These are phyloP conservation scores for Albugo candida DNA, from an alignment of 352 stramenopile species.

Conservation along the genomic window DNA sequence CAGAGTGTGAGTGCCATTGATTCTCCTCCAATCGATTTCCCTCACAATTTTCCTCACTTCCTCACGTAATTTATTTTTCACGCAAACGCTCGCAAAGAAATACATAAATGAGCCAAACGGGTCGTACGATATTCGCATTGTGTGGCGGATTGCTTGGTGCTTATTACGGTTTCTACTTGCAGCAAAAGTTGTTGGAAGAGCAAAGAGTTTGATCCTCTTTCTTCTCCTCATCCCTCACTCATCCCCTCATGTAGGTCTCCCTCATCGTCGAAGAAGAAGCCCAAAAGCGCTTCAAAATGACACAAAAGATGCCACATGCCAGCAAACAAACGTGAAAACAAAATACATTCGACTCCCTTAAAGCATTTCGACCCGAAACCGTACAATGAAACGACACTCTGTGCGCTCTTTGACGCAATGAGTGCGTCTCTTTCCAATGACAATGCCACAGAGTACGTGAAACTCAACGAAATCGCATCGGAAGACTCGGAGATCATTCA, in stretches of 20 bases:
- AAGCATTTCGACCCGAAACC: too few species aligned
- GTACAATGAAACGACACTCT: too few species aligned
- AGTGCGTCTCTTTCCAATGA: too few species aligned
- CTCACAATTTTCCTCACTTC: too few species aligned
- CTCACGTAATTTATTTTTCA: too few species aligned
- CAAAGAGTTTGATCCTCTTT: slow-evolving; percentile 18
- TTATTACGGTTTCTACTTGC: slow-evolving; percentile 66
- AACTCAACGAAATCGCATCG: too few species aligned
- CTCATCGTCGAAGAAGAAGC: slow-evolving; percentile 40
- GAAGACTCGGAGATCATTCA: too few species aligned
- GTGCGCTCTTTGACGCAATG: too few species aligned
- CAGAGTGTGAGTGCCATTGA: too few species aligned
- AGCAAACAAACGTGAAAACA: not conserved
- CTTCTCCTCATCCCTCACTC: not conserved
- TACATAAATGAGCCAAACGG: slow-evolving; percentile 21
- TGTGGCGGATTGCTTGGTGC: slow-evolving; percentile 43
- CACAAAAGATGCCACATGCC: slow-evolving; percentile 13
- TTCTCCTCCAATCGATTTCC: too few species aligned
- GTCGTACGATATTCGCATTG: slow-evolving; percentile 40
- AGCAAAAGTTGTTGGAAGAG: slow-evolving; percentile 72
- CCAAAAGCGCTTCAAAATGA: slow-evolving; percentile 30
- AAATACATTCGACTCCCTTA: not conserved
- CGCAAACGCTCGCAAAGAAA: too few species aligned
- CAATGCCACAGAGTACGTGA: too few species aligned
- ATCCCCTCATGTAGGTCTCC: slow-evolving; percentile 15